Evolutionary conservation across 2,329 filamentous ascomycete genomes (phyloP).

Genomic region (Bretziella fagacearum): DNA sequence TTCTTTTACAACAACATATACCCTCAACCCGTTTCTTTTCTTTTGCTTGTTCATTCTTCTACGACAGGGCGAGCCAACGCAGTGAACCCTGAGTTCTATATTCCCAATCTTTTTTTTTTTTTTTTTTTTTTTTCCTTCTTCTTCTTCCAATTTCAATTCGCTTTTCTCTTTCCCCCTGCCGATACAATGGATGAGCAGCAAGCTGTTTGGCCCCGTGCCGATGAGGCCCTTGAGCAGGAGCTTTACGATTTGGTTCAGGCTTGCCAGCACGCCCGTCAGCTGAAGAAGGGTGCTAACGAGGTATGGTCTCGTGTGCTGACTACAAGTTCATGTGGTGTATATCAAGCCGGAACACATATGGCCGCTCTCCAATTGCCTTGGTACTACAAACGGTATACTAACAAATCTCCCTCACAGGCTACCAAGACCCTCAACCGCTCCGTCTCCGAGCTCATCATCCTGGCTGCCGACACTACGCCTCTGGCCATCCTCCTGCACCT

Average conservation of each 20-base stretch:
- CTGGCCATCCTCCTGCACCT: conserved; percentile 80
- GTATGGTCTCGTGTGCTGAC: conserved; percentile 18
- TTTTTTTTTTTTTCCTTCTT: neutral
- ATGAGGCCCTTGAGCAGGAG: conserved; percentile 58
- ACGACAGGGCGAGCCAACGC: conserved; percentile 40
- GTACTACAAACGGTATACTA: neutral
- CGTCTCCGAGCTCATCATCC: conserved; percentile 73
- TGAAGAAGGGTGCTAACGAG: conserved; percentile 83
- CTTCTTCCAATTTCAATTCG: neutral
- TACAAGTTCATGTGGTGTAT: conserved; percentile 5
- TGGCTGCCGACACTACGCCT: conserved; percentile 75
- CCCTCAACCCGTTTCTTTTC: conserved; percentile 15
- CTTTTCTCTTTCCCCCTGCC: neutral
- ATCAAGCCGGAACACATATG: neutral
- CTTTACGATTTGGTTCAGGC: conserved; percentile 71
- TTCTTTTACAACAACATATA: conserved; percentile 1
- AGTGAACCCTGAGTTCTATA: conserved; percentile 38
- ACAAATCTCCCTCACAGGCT: conserved; percentile 21
- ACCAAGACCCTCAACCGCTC: conserved; percentile 87
- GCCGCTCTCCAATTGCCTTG: neutral
- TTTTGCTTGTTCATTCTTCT: conserved; percentile 16
- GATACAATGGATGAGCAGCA: conserved; percentile 11
- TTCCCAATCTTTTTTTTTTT: conserved; percentile 16
- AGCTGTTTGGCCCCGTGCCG: conserved; percentile 53
- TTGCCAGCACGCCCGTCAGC: conserved; percentile 50